Percentiles rank a stretch among this genome's conserved stretches.
Conservation (phyloP, 148 eudicot genomes). For the Pouteria glomerata region DNA sequence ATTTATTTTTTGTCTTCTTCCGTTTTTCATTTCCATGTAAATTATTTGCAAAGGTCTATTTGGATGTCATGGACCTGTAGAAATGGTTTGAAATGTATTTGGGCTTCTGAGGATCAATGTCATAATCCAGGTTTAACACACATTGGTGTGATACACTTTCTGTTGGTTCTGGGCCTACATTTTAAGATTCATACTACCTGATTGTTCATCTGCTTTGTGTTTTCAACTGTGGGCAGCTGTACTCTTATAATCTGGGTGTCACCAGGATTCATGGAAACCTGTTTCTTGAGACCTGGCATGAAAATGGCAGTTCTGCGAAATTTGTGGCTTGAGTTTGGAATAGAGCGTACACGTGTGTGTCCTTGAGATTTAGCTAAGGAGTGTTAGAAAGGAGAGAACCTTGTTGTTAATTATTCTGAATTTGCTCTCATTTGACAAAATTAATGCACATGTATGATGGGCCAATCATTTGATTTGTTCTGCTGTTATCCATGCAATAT, state of each 20-base stretch:
- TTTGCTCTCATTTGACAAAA: not conserved
- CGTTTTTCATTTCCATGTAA: too few species aligned
- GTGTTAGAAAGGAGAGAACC: not conserved
- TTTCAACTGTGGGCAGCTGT: not conserved
- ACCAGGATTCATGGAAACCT: not conserved
- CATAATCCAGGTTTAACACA: not conserved
- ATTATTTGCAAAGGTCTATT: too few species aligned
- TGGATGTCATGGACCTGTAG: too few species aligned
- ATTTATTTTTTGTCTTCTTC: too few species aligned
- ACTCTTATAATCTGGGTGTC: not conserved
- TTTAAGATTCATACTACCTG: not conserved
- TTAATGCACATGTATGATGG: not conserved
- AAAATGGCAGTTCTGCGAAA: not conserved
- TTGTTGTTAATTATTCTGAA: not conserved
- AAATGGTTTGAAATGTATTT: too few species aligned
- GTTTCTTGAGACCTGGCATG: not conserved
- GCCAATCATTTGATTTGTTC: not conserved
- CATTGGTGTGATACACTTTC: not conserved
- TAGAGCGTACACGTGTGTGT: not conserved
- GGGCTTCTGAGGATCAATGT: not conserved
- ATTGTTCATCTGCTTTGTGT: not conserved
- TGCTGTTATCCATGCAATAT: too few species aligned
- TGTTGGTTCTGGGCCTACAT: not conserved
- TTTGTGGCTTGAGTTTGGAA: not conserved
- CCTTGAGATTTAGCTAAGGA: not conserved